Conservation (phyloP, 2,329 filamentous ascomycete genomes). For the Beauveria scarabaeidicola region DNA sequence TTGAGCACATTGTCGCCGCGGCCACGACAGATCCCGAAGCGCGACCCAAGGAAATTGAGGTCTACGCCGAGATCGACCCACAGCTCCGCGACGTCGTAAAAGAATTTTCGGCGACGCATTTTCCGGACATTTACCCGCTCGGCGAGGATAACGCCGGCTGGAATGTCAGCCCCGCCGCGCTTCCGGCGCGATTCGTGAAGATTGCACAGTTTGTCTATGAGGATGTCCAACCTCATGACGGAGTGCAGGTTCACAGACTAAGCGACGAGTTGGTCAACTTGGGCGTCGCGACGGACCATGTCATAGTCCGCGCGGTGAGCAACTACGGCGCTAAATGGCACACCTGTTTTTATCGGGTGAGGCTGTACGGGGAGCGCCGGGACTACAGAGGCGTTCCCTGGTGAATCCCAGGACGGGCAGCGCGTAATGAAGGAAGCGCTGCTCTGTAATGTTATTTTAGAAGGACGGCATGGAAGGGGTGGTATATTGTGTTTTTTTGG, state of each 20-base stretch:
- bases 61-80: conserved; percentile 54
- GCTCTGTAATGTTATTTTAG: neutral
- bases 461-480: neutral
- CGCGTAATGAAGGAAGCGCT: too few species aligned
- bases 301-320: conserved; percentile 46
- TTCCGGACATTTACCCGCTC: conserved; percentile 21
- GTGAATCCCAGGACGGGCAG: neutral
- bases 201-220: conserved; percentile 49
- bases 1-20: conserved; percentile 61
- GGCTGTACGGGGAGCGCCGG: conserved; percentile 41
- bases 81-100: conserved; percentile 30
- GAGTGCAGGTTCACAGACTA: conserved; percentile 45
- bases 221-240: conserved; percentile 32
- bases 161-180: conserved; percentile 21
- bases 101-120: conserved; percentile 36
- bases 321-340: conserved; percentile 52
- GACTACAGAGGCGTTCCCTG: neutral
- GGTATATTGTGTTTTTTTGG: neutral
- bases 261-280: conserved; percentile 41
- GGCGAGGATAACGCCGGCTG: conserved; percentile 16
- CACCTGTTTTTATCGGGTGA: conserved; percentile 59
- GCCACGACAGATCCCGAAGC: conserved; percentile 54
- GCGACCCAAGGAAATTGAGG: conserved; percentile 59
- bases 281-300: conserved; percentile 38
- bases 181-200: conserved; percentile 41